phyloP scores from a whole-genome alignment of 768 basidiomycete species.

The button mushroom (Agaricus bisporus) region DNA sequence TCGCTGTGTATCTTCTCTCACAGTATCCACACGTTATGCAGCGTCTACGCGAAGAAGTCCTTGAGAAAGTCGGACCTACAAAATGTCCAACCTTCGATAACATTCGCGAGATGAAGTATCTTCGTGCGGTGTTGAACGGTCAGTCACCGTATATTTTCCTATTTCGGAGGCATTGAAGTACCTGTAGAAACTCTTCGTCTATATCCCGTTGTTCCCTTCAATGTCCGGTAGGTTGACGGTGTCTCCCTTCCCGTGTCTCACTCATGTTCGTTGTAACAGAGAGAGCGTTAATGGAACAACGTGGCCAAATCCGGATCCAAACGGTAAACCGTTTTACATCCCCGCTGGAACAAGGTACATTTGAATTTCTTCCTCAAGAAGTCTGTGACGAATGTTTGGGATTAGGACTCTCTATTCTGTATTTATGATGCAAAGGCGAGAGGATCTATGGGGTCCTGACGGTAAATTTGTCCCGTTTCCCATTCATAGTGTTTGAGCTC shows the following conservation, averaged over 20 bases:
- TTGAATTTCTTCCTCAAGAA: background rate
- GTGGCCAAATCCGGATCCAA: slow-evolving; percentile 39
- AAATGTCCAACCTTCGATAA: slow-evolving; percentile 32
- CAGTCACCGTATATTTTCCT: background rate
- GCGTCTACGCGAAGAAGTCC: slow-evolving; percentile 52
- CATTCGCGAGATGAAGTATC: slow-evolving; percentile 56
- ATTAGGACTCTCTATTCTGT: slow-evolving; percentile 46
- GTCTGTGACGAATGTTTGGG: background rate
- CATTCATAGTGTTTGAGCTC: background rate
- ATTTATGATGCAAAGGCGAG: slow-evolving; percentile 59
- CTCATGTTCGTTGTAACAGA: slow-evolving; percentile 19
- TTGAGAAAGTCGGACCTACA: slow-evolving; percentile 41
- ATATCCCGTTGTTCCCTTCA: slow-evolving; percentile 55
- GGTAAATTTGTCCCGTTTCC: slow-evolving; percentile 26
- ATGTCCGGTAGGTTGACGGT: slow-evolving; percentile 30
- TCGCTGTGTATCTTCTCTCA: slow-evolving; percentile 39
- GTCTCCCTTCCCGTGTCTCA: background rate
- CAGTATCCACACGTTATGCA: slow-evolving; percentile 40
- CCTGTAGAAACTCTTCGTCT: slow-evolving; percentile 44
- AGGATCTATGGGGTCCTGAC: slow-evolving; percentile 68
- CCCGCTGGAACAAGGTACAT: slow-evolving; percentile 42
- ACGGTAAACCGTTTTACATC: slow-evolving; percentile 45
- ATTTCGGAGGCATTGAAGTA: background rate
- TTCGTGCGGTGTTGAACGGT: slow-evolving; percentile 65
- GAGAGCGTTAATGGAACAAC: slow-evolving; percentile 41